Evolutionary conservation across 2,329 filamentous ascomycete species (phyloP).

Genomic region (Exophiala mesophila): DNA sequence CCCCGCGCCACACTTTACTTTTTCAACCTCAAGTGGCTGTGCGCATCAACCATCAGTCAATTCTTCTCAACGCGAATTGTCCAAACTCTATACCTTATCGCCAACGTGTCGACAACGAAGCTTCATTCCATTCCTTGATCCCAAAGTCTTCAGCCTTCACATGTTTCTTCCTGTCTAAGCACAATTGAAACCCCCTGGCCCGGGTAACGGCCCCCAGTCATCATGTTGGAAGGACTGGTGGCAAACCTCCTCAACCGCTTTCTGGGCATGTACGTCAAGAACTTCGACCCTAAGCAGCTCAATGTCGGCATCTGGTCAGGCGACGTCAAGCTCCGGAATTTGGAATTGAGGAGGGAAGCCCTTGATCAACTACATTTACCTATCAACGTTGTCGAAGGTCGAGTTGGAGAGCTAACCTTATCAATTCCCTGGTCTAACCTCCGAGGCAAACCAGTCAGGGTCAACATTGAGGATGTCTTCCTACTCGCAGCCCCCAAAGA

Average conservation of each 20-base stretch:
- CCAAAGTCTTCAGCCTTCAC: neutral
- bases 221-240: slow-evolving; percentile 95
- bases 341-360: slow-evolving; percentile 89
- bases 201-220: slow-evolving; percentile 64
- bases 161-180: slow-evolving; percentile 10
- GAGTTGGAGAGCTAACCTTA: slow-evolving; percentile 85
- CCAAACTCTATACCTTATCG: neutral
- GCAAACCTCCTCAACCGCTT: slow-evolving; percentile 98
- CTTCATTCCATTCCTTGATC: neutral
- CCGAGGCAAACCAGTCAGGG: slow-evolving; percentile 85
- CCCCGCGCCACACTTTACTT: neutral
- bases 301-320: slow-evolving; percentile 99
- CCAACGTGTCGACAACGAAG: neutral
- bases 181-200: slow-evolving; percentile 49
- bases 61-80: neutral
- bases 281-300: slow-evolving; percentile 95
- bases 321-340: slow-evolving; percentile 88
- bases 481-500: slow-evolving; percentile 91
- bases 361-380: slow-evolving; percentile 95
- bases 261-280: slow-evolving; percentile 99
- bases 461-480: slow-evolving; percentile 96
- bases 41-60: neutral
- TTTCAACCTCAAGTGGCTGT: neutral
- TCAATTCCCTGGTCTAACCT: slow-evolving; percentile 97
- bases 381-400: slow-evolving; percentile 92